Evolutionary conservation across 148 eudicot genomes (phyloP).

Genomic region (Cornus suecica): DNA sequence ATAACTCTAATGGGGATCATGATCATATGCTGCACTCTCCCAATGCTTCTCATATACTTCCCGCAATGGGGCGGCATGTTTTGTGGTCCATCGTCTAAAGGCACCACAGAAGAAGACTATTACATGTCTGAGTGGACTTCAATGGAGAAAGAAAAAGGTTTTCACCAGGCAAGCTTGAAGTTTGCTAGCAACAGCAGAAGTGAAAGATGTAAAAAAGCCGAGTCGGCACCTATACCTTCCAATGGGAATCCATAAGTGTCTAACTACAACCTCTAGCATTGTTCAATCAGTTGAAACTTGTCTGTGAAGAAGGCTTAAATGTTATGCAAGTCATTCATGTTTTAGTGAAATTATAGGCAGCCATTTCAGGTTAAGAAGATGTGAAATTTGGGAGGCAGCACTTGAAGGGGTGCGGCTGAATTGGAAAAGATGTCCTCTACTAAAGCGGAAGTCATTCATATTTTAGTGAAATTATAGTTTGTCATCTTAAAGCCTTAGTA

Average conservation of each 20-base stretch:
- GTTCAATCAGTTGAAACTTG: no score
- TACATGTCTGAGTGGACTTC: conserved; percentile 60
- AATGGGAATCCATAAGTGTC: conserved; percentile 10
- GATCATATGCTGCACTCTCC: conserved; percentile 66
- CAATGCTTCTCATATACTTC: conserved; percentile 49
- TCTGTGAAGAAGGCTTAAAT: no score
- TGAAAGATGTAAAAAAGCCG: conserved; percentile 43
- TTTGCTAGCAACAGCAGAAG: conserved; percentile 59
- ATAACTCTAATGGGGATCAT: conserved; percentile 77
- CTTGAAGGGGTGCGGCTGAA: no score
- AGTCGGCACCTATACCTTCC: conserved; percentile 21
- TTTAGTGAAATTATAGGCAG: no score
- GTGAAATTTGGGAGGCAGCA: no score
- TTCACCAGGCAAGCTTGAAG: conserved; percentile 50
- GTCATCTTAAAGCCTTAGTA: no score
- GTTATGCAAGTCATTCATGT: no score
- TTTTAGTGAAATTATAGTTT: no score
- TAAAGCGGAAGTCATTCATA: no score
- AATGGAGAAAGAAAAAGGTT: conserved; percentile 40
- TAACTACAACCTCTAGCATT: neutral
- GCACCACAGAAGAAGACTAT: conserved; percentile 61
- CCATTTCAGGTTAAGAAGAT: no score
- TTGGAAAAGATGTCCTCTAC: no score
- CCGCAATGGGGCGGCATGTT: conserved; percentile 94
- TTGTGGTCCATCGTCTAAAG: conserved; percentile 43